Evolutionary conservation across 257 asterid genomes (phyloP), one percentile per base, ranked within the genome.

Genomic region (Rehmannia glutinosa): DNA sequence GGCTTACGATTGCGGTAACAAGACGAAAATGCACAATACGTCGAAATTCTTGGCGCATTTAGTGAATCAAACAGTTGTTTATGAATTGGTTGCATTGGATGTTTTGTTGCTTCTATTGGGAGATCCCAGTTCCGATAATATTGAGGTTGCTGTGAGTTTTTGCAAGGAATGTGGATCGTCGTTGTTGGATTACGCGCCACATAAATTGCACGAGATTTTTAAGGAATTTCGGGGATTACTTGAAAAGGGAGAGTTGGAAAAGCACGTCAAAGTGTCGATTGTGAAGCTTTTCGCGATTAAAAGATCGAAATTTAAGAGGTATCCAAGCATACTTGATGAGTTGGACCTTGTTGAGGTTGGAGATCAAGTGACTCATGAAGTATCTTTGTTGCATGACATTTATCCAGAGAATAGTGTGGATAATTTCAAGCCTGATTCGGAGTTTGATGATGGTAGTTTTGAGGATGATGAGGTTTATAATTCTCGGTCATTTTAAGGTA

Each of bases 361-460:
- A 43, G 87, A 84, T 45, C 79, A 70, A 65, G 74, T 74, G 15
- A 84, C 78, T 3, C 96, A 89, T 69, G 73, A 73, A 12, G 82
- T 86, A 17, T 70, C 81, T 21, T 62, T 84, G 57, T 55, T 68
- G 56, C 75, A 66, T 16, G 73, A 73, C 3, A 8, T 81, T 68
- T 80, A 78, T 67, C 50, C 81, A 0, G 88, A 89, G 81, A 59
- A 16, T 24, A 17, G 62, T 21, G 63, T 74, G 16, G 83, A 82
- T 53, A n/a, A 25, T 19, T 82, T 84, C 55, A 54, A 58, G 45
- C 68, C 56, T 3, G 49, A 80, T 50, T 46, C 66, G 8, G 36
- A 30, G 49, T 52, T 53, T n/a, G 52, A 39, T 16, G 54, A 75
- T 21, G 57, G 38, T n/a, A n/a, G n/a, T n/a, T n/a, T n/a, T n/a